Evolutionary conservation across 2,329 filamentous ascomycete genomes (phyloP), one percentile per base, ranked within the genome.

Genomic region (Raffaelea albimanens): DNA sequence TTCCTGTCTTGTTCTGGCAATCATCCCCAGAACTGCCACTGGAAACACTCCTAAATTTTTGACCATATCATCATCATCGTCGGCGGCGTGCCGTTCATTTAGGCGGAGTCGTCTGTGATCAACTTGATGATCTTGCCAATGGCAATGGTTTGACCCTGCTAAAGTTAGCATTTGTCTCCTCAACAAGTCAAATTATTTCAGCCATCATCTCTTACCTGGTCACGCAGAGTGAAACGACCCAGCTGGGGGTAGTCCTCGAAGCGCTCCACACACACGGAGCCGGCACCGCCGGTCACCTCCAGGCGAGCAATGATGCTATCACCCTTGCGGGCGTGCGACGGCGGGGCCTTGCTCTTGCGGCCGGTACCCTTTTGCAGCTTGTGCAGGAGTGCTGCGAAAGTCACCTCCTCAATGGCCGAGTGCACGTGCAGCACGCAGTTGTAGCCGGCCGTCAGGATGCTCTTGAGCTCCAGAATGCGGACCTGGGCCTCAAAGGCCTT

Each of bases 41-140:
- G n/a, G n/a, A n/a, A n/a, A n/a, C n/a, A n/a, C n/a, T n/a, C n/a
- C n/a, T n/a, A n/a, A n/a, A n/a, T n/a, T n/a, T n/a, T n/a, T n/a
- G n/a, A n/a, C n/a, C n/a, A n/a, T n/a, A n/a, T n/a, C n/a, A n/a
- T n/a, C n/a, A n/a, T n/a, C n/a, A n/a, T n/a, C n/a, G n/a, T n/a
- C n/a, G n/a, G n/a, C n/a, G n/a, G n/a, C n/a, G 9, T 19, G n/a
- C 21, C 38, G n/a, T 5, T 23, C 22, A 41, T 4, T 41, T 41
- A 22, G 19, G 40, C 20, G n/a, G 22, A 16, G 9, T 55, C 49
- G 20, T 62, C 60, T 3, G 54, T 57, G 58, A 80, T 73, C 54
- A 98, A 78, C 76, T 90, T 96, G 51, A 88, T 96, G 65, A 98
- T 94, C 79, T 98, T 98, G 61, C 93, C 93, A 70, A 98, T 98